Conservation (phyloP, 192 early-diverging fungal genomes). For the Phycomyces blakesleeanus region DNA sequence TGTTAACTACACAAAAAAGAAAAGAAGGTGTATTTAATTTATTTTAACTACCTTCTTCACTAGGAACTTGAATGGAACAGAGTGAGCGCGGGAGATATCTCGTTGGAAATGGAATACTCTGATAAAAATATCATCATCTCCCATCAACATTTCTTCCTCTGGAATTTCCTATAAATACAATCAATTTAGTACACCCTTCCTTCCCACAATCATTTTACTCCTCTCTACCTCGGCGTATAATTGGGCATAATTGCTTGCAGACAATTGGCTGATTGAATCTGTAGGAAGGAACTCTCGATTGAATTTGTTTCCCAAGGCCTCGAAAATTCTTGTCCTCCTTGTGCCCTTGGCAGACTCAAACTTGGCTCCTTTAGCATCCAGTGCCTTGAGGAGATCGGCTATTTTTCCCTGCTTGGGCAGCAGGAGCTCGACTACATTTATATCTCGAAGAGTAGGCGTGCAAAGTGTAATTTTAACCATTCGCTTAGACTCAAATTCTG, state of each 20-base stretch:
- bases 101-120: slow-evolving; percentile 76
- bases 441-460: slow-evolving; percentile 63
- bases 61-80: slow-evolving; percentile 81
- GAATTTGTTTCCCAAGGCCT: slow-evolving; percentile 49
- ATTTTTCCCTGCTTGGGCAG: slow-evolving; percentile 56
- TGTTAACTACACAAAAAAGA: no score
- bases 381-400: slow-evolving; percentile 43
- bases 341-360: slow-evolving; percentile 35
- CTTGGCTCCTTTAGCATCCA: slow-evolving; percentile 48
- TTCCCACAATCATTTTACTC: not conserved
- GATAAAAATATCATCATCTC: slow-evolving; percentile 43
- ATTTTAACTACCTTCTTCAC: slow-evolving; percentile 41
- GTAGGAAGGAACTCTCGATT: slow-evolving; percentile 34
- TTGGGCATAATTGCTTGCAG: slow-evolving; percentile 26
- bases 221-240: slow-evolving; percentile 58
- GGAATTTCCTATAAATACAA: slow-evolving; percentile 34
- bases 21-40: no score
- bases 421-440: slow-evolving; percentile 56
- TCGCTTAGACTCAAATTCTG: slow-evolving; percentile 81
- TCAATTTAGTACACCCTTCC: not conserved
- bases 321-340: slow-evolving; percentile 54
- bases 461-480: slow-evolving; percentile 65
- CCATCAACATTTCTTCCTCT: slow-evolving; percentile 40
- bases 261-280: slow-evolving; percentile 47
- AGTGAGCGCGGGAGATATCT: slow-evolving; percentile 63